Conservation (phyloP, 1,284 basidiomycete genomes). For the Phlebopus sp. region DNA sequence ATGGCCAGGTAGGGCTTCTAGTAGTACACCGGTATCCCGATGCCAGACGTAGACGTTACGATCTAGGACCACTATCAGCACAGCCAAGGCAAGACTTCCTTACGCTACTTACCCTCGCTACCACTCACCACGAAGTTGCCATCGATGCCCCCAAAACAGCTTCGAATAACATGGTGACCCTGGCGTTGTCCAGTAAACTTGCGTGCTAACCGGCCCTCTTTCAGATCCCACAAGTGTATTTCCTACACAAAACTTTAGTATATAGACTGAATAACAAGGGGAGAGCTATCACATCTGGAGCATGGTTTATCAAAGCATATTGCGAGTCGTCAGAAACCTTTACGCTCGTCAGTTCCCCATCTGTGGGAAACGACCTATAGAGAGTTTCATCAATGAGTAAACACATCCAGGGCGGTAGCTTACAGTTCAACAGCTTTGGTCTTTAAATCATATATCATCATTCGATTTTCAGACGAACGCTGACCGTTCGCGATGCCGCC, state of each 20-base stretch:
- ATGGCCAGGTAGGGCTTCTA: constrained; percentile 86
- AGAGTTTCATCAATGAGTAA: constrained; percentile 16
- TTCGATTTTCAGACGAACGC: constrained; percentile 52
- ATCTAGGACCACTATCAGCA: constrained; percentile 48
- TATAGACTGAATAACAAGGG: constrained; percentile 4
- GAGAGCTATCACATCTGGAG: constrained; percentile 69
- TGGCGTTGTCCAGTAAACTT: constrained; percentile 84
- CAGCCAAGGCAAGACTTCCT: constrained; percentile 3
- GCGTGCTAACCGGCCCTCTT: constrained; percentile 64
- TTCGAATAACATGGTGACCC: constrained; percentile 80
- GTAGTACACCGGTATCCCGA: constrained; percentile 75
- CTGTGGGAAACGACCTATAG: constrained; percentile 60
- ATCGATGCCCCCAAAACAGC: constrained; percentile 92
- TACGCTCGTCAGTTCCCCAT: constrained; percentile 84
- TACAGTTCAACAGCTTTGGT: constrained; percentile 64
- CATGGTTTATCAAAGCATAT: constrained; percentile 84
- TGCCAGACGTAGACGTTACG: constrained; percentile 95
- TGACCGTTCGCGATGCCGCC: constrained; percentile 36
- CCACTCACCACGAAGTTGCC: constrained; percentile 91
- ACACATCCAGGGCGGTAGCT: constrained; percentile 31
- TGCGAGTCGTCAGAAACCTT: constrained; percentile 86
- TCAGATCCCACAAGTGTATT: constrained; percentile 84
- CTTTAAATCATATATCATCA: constrained; percentile 74
- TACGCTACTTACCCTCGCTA: constrained; percentile 76
- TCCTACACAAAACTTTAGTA: constrained; percentile 52